Evolutionary conservation across 129 eudicot genomes (phyloP), one percentile per base, ranked within the genome.

Genomic region (Glebionis coronaria): DNA sequence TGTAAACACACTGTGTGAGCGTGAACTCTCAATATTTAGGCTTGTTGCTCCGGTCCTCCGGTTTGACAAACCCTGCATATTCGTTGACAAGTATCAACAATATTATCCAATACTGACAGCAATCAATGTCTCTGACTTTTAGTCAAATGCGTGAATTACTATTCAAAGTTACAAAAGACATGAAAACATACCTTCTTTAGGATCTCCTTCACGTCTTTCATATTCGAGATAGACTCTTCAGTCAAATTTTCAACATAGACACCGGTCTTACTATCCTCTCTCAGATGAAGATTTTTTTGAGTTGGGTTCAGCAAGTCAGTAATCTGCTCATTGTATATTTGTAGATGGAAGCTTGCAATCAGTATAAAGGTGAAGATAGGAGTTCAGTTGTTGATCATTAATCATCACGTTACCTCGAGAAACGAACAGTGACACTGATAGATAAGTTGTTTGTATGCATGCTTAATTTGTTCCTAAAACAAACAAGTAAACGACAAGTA

Each of bases 351-450:
- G 70, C 46, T 35, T 52, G 61, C 72, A 27, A 64, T 71, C 61
- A 68, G 12, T 68, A 60, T 40, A 42, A 50, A 23, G 60, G 40
- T 31, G 56, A 67, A 14, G 50, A 15, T 13, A 31, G 12, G 51
- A 51, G 54, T 21, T 58, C 44, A 49, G 11, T 23, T 57, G n/a
- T 15, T 11, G 23, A 60, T 50, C 12, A 68, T 68, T 50, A 45
- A 57, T 35, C 56, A 47, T 59, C 18, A 53, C 31, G 8, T 58
- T 65, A 93, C 98, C 98, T 93, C 98, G 16, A 93, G 95, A 73
- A 93, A 93, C 59, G 98, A 93, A 71, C 98, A 93, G 2, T 95
- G 92, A 52, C 98, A 93, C 52, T 82, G 96, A 84, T 93, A 93
- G 60, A 72, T 80, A 44, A 93, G 93, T 45, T 93, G 95, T 67